Base-by-base conservation (phyloP, 2,329 filamentous ascomycete species). In the Clonostachys sp. region DNA sequence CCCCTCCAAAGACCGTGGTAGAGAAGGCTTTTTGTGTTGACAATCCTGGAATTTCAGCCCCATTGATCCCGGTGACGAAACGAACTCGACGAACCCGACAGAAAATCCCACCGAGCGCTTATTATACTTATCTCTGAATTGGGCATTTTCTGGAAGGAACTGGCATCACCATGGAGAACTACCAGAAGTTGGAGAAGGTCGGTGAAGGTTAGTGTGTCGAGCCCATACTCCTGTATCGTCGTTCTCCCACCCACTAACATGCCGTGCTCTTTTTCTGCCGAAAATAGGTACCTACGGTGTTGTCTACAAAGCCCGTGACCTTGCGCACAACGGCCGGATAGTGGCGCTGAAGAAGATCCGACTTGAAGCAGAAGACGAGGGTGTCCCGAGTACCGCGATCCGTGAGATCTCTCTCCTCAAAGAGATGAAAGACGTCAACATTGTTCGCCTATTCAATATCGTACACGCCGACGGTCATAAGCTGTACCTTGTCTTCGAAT, bases 141-240 rank as follows among this genome's bases (percentile, higher is more conserved):
- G 20, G 20, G 8, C 6, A 30, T 4, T 10, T 9, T 10, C 24
- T 30, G 24, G 24, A 30, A 30, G 24, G 24, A 30, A 30, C 24
- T 30, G 24, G 24, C 9, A 30, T 30, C 20, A 33, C n/a, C 56
- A 95, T 96, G 91, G 90, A 96, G 70, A 95, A 95, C 72, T 96
- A 96, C 69, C 89, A 95, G 72, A 95, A 95, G 74, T 81, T 96
- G 62, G 91, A 96, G 75, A 96, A 96, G 78, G 91, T 96, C 61
- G 91, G 91, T 69, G 91, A 96, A 81, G 91, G 91, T 94, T 73
- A 59, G 80, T 17, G 12, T 18, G 14, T 38, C 12, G 10, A 45
- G 18, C 38, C 42, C 30, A 34, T 33, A 7, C 16, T 8, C 6
- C 18, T 14, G 14, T 2, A n/a, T 45, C 34, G n/a, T 12, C 33